Conservation (phyloP, 2,329 filamentous ascomycete species). For the Claviceps sp. region DNA sequence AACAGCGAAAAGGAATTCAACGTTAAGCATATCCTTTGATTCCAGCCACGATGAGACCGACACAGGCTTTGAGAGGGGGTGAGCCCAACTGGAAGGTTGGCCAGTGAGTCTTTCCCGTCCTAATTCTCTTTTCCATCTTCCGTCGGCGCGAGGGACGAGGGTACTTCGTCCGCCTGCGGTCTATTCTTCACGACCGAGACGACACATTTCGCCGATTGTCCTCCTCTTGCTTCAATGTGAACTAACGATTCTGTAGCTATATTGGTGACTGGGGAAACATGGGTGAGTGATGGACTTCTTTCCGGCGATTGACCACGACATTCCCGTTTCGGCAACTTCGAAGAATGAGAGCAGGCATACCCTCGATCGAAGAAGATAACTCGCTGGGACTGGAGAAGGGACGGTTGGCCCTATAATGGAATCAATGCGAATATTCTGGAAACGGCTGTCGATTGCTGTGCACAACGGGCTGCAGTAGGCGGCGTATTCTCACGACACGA, state of each 20-base stretch:
- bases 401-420: neutral
- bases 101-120: constrained; percentile 19
- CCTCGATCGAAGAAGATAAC: neutral
- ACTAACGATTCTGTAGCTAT: constrained; percentile 39
- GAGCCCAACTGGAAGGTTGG: constrained; percentile 19
- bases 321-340: neutral
- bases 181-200: constrained; percentile 14
- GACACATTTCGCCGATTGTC: neutral
- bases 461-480: neutral
- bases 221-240: neutral
- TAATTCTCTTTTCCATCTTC: neutral
- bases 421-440: neutral
- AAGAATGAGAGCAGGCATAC: neutral
- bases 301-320: neutral
- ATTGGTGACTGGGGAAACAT: constrained; percentile 63
- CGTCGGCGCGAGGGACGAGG: neutral
- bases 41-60: constrained; percentile 27
- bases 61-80: constrained; percentile 24
- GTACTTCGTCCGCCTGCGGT: constrained; percentile 14
- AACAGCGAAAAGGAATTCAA: constrained; percentile 12
- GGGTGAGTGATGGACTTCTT: constrained; percentile 40
- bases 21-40: constrained; percentile 12
- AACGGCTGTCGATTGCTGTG: no score
- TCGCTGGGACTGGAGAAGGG: neutral
- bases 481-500: neutral